A percentile compares a stretch with the other conserved stretches of the same genome.
Conservation (phyloP, 73 alveolate genomes). For the Tetrahymena thermophila region DNA sequence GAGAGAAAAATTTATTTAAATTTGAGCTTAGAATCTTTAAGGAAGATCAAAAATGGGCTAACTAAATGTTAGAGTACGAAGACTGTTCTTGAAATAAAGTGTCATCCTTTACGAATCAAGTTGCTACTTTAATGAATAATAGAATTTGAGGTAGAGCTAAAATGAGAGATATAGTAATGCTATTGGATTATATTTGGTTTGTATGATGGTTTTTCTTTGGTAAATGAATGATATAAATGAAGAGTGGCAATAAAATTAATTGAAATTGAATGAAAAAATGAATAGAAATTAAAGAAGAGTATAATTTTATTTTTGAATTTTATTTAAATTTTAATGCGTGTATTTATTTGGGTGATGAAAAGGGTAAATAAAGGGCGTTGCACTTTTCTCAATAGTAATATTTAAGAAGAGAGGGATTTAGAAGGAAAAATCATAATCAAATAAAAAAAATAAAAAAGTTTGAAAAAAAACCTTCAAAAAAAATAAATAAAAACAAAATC, state of each 20-base stretch:
- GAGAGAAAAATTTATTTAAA: neutral
- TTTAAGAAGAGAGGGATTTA: neutral
- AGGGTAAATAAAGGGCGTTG: slow-evolving; percentile 2
- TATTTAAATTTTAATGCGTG: neutral
- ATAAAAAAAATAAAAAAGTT: neutral
- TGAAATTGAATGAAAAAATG: neutral
- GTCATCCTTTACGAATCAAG: neutral
- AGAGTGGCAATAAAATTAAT: neutral
- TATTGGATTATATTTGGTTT: neutral
- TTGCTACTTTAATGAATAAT: too few relatives aligned
- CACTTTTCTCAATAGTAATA: neutral
- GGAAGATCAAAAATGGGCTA: neutral
- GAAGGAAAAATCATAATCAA: neutral
- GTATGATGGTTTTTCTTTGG: neutral
- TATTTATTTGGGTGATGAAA: neutral
- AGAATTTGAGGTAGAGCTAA: neutral
- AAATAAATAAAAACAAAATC: slow-evolving; percentile 24
- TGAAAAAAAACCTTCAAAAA: slow-evolving; percentile 13
- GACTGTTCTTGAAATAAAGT: neutral
- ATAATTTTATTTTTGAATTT: neutral
- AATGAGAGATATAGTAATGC: neutral
- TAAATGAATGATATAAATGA: neutral
- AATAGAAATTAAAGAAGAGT: neutral
- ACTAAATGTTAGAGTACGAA: neutral
- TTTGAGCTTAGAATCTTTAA: neutral